Evolutionary conservation across 176 grass and related monocot genomes (phyloP), one percentile per base, ranked within the genome.

Genomic region (Cenchrus purpureus): DNA sequence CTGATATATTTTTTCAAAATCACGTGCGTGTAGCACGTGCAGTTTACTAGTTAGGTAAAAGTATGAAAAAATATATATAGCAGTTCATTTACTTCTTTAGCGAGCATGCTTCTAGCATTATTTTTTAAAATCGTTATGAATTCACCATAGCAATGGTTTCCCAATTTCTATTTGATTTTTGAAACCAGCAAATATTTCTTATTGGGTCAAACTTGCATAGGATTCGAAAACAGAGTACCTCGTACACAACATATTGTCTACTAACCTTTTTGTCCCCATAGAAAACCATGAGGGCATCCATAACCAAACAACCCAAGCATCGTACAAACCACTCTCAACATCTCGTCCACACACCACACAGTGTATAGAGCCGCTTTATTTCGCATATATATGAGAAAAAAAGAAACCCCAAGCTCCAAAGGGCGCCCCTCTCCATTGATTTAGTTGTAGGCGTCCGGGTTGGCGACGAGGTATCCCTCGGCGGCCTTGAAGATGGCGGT

Each of bases 401-500:
- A 1, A n/a, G 19, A 22, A 46, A 70, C 42, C 12, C 13, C 64
- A 40, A 67, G 7, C 65, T 40, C 14, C 14, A 4, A 10, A 68
- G 14, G 37, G 34, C 3, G n/a, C 19, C 12, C 58, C 42, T 0
- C 13, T 62, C 76, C 10, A 51, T 12, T 25, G 40, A 19, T 87
- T 90, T 82, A 90, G 80, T 94, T 94, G 69, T 92, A 97, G 13
- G 91, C 71, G 56, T 89, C 80, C 16, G 88, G 94, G 61, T 94
- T 97, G 75, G 87, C 92, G 37, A 90, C 0, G 16, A 94, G 92
- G 82, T 84, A 94, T 0, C 67, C 88, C 86, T 97, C 90, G 7
- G 83, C 92, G 3, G 74, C 69, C 79, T 92, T 97, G 65, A 94
- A 82, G 40, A 89, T 83, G 49, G 7, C 44, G 7, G 82, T 88